phyloP scores from a whole-genome alignment of 768 basidiomycete species.

The Naganishia vaughanmartiniae region DNA sequence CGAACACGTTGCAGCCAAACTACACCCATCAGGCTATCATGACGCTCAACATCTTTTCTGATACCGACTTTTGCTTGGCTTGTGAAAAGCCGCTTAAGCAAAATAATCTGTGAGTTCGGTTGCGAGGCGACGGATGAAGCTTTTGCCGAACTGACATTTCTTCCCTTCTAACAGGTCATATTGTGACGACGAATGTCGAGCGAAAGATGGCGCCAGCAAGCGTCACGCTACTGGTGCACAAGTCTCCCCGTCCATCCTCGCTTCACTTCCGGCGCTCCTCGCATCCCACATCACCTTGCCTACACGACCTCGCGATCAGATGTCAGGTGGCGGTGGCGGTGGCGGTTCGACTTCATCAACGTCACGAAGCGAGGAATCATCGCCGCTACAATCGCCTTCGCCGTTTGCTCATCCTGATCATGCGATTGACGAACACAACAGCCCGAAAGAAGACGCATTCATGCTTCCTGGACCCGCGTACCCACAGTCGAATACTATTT shows the following conservation, averaged over 20 bases:
- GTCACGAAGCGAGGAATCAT: slow-evolving; percentile 27
- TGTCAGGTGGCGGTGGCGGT: slow-evolving; percentile 6
- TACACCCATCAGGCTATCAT: slow-evolving; percentile 22
- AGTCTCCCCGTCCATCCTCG: slow-evolving; percentile 32
- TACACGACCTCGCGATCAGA: slow-evolving; percentile 24
- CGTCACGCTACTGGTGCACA: slow-evolving; percentile 5
- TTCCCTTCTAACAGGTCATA: slow-evolving; percentile 22
- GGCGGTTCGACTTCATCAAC: slow-evolving; percentile 32
- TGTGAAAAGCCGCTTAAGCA: slow-evolving; percentile 33
- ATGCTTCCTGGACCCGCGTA: slow-evolving; percentile 48
- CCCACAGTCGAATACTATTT: slow-evolving; percentile 32
- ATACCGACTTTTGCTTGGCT: slow-evolving; percentile 29
- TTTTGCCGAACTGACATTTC: neutral
- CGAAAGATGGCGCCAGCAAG: slow-evolving; percentile 26
- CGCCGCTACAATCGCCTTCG: slow-evolving; percentile 27
- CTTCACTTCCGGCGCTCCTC: slow-evolving; percentile 31
- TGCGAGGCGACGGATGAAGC: neutral
- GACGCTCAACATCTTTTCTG: slow-evolving; percentile 32
- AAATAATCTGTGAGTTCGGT: slow-evolving; percentile 29
- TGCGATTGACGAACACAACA: slow-evolving; percentile 13
- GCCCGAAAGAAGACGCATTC: slow-evolving; percentile 41
- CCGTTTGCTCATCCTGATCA: slow-evolving; percentile 20
- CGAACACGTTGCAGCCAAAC: neutral
- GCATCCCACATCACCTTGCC: slow-evolving; percentile 29
- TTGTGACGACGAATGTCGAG: slow-evolving; percentile 31